These are phyloP conservation scores for Trichomonas gallinae DNA, from an alignment of 208 protist species.

Conservation along the genomic window DNA sequence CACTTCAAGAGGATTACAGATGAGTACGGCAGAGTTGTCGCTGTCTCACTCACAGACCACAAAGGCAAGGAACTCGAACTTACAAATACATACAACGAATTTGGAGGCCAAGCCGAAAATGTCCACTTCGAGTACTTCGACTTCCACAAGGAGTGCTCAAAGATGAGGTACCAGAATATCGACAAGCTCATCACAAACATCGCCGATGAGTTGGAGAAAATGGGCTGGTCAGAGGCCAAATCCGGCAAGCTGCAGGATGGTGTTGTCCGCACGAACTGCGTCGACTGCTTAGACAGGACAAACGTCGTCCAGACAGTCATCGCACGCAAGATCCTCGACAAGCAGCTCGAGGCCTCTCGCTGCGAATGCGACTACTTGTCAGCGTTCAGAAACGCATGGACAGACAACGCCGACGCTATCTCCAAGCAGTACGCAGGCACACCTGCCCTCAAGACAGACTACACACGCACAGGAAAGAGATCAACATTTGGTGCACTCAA, in stretches of 20 bases:
- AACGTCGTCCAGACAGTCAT: slow-evolving; percentile 30
- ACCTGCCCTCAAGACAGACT: slow-evolving; percentile 35
- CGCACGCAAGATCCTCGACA: not conserved
- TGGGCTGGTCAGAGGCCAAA: not conserved
- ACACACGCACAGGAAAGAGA: slow-evolving; percentile 36
- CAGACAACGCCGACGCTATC: slow-evolving; percentile 32
- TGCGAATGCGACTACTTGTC: not conserved
- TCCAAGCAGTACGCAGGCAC: slow-evolving; percentile 26
- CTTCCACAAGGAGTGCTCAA: slow-evolving; percentile 32
- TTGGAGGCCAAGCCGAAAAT: not conserved
- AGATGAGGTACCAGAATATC: slow-evolving; percentile 32
- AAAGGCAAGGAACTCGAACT: slow-evolving; percentile 24
- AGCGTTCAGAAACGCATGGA: slow-evolving; percentile 23
- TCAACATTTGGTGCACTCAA: slow-evolving; percentile 21
- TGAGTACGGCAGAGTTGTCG: slow-evolving; percentile 6
- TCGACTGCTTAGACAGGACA: slow-evolving; percentile 38
- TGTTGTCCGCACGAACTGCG: slow-evolving; percentile 32
- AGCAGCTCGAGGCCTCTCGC: not conserved
- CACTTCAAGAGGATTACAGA: not conserved
- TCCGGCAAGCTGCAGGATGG: slow-evolving; percentile 16
- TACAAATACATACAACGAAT: not conserved
- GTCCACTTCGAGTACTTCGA: slow-evolving; percentile 21
- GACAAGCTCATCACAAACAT: slow-evolving; percentile 10
- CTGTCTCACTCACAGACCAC: slow-evolving; percentile 20
- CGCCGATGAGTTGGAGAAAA: not conserved